Evolutionary conservation across 371 early-diverging fungal species (phyloP).

Genomic region (Phascolomyces articulosus): DNA sequence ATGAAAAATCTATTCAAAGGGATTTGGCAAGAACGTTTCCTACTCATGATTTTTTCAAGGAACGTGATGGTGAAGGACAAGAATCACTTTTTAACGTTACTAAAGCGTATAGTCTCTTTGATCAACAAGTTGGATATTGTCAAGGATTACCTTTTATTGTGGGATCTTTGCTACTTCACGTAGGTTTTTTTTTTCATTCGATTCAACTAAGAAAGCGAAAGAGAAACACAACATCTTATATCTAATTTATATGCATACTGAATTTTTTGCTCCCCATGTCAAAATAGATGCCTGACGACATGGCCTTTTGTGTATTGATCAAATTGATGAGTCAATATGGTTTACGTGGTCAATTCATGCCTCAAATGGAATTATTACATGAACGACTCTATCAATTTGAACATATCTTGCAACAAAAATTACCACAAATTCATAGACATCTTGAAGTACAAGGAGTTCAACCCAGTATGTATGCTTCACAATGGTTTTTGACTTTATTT

Average conservation of each 20-base stretch:
- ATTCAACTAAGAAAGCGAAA: too few species aligned
- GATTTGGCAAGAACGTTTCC: conserved; percentile 93
- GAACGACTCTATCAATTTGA: conserved; percentile 86
- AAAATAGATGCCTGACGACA: conserved; percentile 85
- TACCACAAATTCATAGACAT: conserved; percentile 73
- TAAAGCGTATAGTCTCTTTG: conserved; percentile 90
- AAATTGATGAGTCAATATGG: conserved; percentile 71
- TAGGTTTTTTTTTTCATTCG: conserved; percentile 48
- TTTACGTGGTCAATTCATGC: conserved; percentile 78
- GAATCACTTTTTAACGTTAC: conserved; percentile 80
- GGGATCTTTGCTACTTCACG: conserved; percentile 85
- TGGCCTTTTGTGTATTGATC: conserved; percentile 85
- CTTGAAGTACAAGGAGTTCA: conserved; percentile 71
- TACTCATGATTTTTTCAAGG: conserved; percentile 74
- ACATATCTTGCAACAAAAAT: conserved; percentile 68
- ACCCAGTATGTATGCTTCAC: conserved; percentile 79
- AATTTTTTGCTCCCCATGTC: too few species aligned
- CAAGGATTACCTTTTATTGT: conserved; percentile 94
- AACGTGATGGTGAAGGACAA: conserved; percentile 81
- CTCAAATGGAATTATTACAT: conserved; percentile 83
- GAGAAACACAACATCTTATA: neutral
- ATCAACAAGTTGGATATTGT: conserved; percentile 94
- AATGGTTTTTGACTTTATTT: conserved; percentile 88
- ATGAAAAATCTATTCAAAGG: conserved; percentile 86
- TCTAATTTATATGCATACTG: conserved; percentile 6